phyloP scores from a whole-genome alignment of 495 filamentous ascomycete species.

The Echria macrotheca region DNA sequence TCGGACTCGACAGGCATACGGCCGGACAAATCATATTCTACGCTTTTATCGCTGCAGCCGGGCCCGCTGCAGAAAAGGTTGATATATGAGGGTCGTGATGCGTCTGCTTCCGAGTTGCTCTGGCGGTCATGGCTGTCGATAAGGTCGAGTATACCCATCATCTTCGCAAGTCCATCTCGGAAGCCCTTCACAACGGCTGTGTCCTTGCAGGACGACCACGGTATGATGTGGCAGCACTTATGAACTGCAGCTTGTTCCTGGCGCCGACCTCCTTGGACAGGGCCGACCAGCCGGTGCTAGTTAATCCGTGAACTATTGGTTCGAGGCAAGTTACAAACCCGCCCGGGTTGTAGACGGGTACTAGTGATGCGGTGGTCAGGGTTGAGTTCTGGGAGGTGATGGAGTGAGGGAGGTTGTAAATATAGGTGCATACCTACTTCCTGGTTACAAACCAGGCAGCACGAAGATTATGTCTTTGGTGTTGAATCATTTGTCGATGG shows the following conservation, averaged over 20 bases:
- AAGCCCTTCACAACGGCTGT: background rate
- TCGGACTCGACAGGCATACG: slow-evolving; percentile 85
- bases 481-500: no score
- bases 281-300: slow-evolving; percentile 75
- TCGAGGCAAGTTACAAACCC: no score
- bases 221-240: slow-evolving; percentile 55
- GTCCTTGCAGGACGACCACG: background rate
- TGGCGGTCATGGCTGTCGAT: background rate
- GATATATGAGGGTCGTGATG: background rate
- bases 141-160: background rate
- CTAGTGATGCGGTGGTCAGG: no score
- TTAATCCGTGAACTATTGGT: slow-evolving; percentile 80
- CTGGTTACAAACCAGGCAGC: no score
- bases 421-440: no score
- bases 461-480: no score
- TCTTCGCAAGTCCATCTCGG: background rate
- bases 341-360: no score
- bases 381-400: no score
- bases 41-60: background rate
- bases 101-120: background rate
- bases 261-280: slow-evolving; percentile 74
- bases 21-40: slow-evolving; percentile 22
- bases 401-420: no score
- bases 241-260: slow-evolving; percentile 78
- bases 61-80: background rate